These are phyloP conservation scores for Tolypocladium cylindrosporum DNA, from an alignment of 2,329 filamentous ascomycete species.

Conservation along the genomic window DNA sequence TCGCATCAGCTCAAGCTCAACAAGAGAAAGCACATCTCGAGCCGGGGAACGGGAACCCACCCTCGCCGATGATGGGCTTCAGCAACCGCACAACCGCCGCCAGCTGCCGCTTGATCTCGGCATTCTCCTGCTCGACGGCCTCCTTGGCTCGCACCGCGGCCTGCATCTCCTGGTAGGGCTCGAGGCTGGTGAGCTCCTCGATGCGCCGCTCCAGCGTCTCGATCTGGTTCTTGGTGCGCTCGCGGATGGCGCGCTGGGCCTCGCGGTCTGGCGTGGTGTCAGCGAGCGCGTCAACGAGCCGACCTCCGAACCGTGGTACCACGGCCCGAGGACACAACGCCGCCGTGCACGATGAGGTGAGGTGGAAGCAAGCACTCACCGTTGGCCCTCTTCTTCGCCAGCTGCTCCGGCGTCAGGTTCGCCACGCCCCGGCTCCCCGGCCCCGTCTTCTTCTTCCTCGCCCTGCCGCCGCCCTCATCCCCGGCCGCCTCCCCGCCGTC, in stretches of 20 bases:
- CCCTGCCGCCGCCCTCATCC: constrained; percentile 7
- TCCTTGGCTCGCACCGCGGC: constrained; percentile 66
- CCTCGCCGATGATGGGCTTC: constrained; percentile 41
- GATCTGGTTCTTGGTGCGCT: constrained; percentile 73
- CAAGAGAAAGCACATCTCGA: neutral
- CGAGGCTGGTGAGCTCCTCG: constrained; percentile 64
- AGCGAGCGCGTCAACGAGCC: neutral
- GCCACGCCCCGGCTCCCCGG: constrained; percentile 40
- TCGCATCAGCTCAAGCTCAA: neutral
- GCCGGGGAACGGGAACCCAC: constrained; percentile 5
- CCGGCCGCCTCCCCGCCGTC: neutral
- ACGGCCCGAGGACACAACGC: neutral
- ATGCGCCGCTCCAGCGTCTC: constrained; percentile 64
- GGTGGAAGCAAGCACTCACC: constrained; percentile 26
- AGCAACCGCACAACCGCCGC: constrained; percentile 54
- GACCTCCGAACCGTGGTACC: neutral
- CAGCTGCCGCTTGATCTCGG: constrained; percentile 62
- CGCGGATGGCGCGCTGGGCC: constrained; percentile 74
- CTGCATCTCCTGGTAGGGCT: constrained; percentile 78
- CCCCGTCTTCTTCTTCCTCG: constrained; percentile 36
- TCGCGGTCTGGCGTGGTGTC: constrained; percentile 54
- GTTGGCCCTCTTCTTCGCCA: constrained; percentile 56
- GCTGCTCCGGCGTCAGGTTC: constrained; percentile 63
- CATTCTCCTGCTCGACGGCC: constrained; percentile 67
- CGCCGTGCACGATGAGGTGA: neutral